Conservation (phyloP, 2,329 filamentous ascomycete species). For the Sarocladium brachiariae region DNA sequence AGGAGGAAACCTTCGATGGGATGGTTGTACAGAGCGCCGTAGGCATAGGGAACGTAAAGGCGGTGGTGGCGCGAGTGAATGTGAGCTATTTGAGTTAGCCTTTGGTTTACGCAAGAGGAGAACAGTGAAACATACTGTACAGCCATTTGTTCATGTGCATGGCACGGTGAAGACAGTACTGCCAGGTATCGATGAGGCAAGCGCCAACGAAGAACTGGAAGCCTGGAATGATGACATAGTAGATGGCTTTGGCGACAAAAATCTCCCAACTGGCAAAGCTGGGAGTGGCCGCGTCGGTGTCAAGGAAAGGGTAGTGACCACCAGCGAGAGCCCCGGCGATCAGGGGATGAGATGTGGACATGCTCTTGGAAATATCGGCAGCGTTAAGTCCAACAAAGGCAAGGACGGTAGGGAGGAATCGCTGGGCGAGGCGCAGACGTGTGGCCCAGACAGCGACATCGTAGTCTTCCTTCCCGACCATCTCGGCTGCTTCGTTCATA, state of each 20-base stretch:
- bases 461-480: slow-evolving; percentile 71
- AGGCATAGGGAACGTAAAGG: slow-evolving; percentile 95
- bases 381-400: slow-evolving; percentile 71
- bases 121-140: slow-evolving; percentile 71
- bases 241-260: slow-evolving; percentile 64
- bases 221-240: slow-evolving; percentile 69
- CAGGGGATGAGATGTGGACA: slow-evolving; percentile 63
- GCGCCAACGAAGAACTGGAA: slow-evolving; percentile 72
- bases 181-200: slow-evolving; percentile 85
- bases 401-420: slow-evolving; percentile 66
- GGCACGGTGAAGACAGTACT: slow-evolving; percentile 91
- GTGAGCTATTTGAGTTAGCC: slow-evolving; percentile 45
- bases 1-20: slow-evolving; percentile 89
- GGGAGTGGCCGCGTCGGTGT: slow-evolving; percentile 55
- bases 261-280: slow-evolving; percentile 83
- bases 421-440: slow-evolving; percentile 70
- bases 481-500: slow-evolving; percentile 65
- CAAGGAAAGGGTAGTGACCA: slow-evolving; percentile 70
- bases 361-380: slow-evolving; percentile 64
- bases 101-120: not conserved
- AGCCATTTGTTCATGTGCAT: slow-evolving; percentile 99
- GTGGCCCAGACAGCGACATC: slow-evolving; percentile 88
- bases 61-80: slow-evolving; percentile 96
- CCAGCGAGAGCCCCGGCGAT: slow-evolving; percentile 72
- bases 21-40: slow-evolving; percentile 94